Base-by-base conservation (phyloP, 225 moss, liverwort and hornwort species). In the Lunularia cruciata region DNA sequence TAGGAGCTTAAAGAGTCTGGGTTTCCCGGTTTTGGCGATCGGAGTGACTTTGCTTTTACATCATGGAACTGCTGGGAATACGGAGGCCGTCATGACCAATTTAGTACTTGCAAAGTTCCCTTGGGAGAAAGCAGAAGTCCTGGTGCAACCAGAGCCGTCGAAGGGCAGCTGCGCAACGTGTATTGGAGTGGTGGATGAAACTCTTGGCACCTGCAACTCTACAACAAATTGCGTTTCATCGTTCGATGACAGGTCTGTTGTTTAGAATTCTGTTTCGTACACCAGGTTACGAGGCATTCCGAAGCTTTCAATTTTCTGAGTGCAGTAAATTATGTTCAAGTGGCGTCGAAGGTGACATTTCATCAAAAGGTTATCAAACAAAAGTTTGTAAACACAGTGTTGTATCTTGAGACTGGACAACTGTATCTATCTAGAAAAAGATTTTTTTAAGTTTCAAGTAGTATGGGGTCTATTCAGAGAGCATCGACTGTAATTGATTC, bases 101-200 rank as follows among this genome's bases (percentile, higher is more conserved):
- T 7, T 42, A 23, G 45, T 49, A 0, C 11, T 40, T 40, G 40
- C 13, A 7, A 19, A 23, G 14, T 52, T 81, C 59, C 81, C 84
- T 0, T 84, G 80, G 84, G 75, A 80, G 42, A 70, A 34, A 9
- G 34, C 45, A 33, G 34, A 67, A 47, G 40, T 32, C n/a, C 33
- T 72, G 71, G 63, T 60, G 77, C 85, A 88, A 65, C 65, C 67
- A 10, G 84, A 86, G 70, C 89, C 89, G 47, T 77, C 80, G 23
- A 75, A 48, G 57, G 94, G 94, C 75, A 91, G 68, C 43, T 95
- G 94, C 46, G 86, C 89, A 4, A 88, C 94, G 11, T 95, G 91
- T 84, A 89, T 95, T 43, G 94, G 94, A 69, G 94, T 88, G 13
- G 91, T 95, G 65, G 94, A 89, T 63, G 94, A 95, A 67, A 95